Evolutionary conservation across 2,329 filamentous ascomycete species (phyloP).

Genomic region (Cytospora piceae): DNA sequence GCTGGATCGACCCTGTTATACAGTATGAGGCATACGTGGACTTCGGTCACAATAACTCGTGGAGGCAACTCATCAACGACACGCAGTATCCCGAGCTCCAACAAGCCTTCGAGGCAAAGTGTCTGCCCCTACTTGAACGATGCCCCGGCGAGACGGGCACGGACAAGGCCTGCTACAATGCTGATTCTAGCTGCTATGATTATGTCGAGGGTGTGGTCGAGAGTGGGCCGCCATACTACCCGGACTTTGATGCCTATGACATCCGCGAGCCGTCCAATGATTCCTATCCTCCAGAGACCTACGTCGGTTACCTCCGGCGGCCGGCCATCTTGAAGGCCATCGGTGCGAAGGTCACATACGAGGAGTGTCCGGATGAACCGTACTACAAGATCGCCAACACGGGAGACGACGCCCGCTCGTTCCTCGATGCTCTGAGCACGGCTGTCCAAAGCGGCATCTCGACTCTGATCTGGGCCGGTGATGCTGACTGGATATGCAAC

Average conservation of each 20-base stretch:
- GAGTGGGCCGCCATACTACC: conserved; percentile 27
- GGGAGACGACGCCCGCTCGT: conserved; percentile 21
- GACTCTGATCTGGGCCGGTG: conserved; percentile 26
- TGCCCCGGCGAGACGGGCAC: conserved; percentile 40
- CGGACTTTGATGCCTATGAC: conserved; percentile 36
- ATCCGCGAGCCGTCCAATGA: conserved; percentile 36
- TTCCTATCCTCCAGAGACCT: conserved; percentile 35
- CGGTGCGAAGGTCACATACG: conserved; percentile 33
- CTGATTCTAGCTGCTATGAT: conserved; percentile 41
- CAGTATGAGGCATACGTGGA: conserved; percentile 38
- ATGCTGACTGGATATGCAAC: conserved; percentile 29
- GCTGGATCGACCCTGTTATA: conserved; percentile 36
- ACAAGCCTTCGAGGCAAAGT: conserved; percentile 41
- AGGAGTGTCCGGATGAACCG: conserved; percentile 26
- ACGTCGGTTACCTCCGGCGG: conserved; percentile 34
- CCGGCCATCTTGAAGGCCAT: conserved; percentile 35
- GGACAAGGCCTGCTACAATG: conserved; percentile 39
- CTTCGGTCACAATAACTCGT: conserved; percentile 41
- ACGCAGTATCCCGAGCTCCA: conserved; percentile 39
- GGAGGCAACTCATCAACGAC: conserved; percentile 45
- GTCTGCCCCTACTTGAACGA: conserved; percentile 43
- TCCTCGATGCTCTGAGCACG: conserved; percentile 9
- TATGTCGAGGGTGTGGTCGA: conserved; percentile 39
- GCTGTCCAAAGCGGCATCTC: conserved; percentile 23
- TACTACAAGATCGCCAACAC: conserved; percentile 23